Base-by-base conservation (phyloP, 306 rosid genomes). In the Oxytropis ochrocephala region DNA sequence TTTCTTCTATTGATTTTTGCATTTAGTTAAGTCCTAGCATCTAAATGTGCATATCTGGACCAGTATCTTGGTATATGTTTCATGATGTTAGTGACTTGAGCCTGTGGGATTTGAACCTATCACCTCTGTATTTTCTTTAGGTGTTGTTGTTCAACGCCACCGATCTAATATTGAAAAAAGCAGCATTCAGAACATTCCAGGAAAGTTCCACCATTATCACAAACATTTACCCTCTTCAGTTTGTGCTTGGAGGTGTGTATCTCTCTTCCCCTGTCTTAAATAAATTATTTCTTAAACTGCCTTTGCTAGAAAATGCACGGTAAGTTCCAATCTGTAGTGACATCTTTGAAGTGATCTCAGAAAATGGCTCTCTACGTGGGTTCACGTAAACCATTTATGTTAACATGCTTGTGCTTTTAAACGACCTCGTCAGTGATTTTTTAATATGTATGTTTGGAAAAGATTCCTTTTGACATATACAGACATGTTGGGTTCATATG, bases 201-300 rank as follows among this genome's bases (percentile, higher is more conserved):
- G 69, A 35, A 44, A 61, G 62, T 7, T 81, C 11, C 42, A 64
- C 49, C 35, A 47, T 21, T 39, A 80, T 42, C 16, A 0, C 32
- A 32, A 53, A 32, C 64, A 11, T 76, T 64, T 85, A 16, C 98
- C 96, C 52, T 74, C 87, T 47, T 74, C 42, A 36, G 17, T 42
- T 33, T 61, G 64, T 35, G 38, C 87, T 50, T 92, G 97, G 98
- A 82, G 73, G 96, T 90, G 80, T 41, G 88, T 80, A 72, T 79
- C 4, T 67, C 74, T 77, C 63, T 81, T 81, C 41, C 32, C 51
- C 24, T 21, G 27, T 21, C 27, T 21, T 21, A 21, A 21, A 21
- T 21, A 21, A 21, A 1, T 21, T 21, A 1, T 64, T 48, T 41
- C 75, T 49, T 55, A 27, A 27, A 46, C 42, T 9, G 9, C 36